These are phyloP conservation scores for Daldinia concentrica DNA, from an alignment of 495 filamentous ascomycete genomes.

Conservation along the genomic window DNA sequence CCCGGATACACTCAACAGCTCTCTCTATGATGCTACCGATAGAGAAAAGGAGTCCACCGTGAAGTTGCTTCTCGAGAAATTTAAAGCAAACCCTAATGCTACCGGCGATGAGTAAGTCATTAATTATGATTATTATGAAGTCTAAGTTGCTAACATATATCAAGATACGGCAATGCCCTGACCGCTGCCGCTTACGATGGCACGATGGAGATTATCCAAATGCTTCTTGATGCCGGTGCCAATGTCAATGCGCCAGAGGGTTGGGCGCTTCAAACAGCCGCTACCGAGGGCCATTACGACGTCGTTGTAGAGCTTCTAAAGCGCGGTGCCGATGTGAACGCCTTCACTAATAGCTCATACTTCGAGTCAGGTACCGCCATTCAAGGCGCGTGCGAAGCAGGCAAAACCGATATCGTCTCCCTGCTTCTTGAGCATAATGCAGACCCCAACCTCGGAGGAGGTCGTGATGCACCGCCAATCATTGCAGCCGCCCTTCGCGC, in stretches of 20 bases:
- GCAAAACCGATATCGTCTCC: slow-evolving; percentile 43
- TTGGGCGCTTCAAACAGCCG: slow-evolving; percentile 47
- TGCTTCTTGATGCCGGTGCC: slow-evolving; percentile 44
- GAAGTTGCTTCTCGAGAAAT: slow-evolving; percentile 41
- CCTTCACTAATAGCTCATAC: slow-evolving; percentile 36
- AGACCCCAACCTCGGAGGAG: slow-evolving; percentile 44
- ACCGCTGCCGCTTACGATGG: slow-evolving; percentile 46
- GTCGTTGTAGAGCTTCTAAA: slow-evolving; percentile 46
- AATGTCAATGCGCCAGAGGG: slow-evolving; percentile 45
- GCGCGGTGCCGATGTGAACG: slow-evolving; percentile 48
- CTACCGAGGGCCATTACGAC: slow-evolving; percentile 46
- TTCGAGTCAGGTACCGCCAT: slow-evolving; percentile 46
- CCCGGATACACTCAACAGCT: slow-evolving; percentile 31
- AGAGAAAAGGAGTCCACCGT: slow-evolving; percentile 46
- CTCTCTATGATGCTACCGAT: slow-evolving; percentile 47
- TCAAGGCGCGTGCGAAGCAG: slow-evolving; percentile 45
- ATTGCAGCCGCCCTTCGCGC: slow-evolving; percentile 40
- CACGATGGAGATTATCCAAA: slow-evolving; percentile 41
- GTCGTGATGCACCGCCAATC: slow-evolving; percentile 43
- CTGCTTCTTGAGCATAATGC: slow-evolving; percentile 47
- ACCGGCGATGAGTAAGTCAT: slow-evolving; percentile 44
- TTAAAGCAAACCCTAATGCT: slow-evolving; percentile 44
- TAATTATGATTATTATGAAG: background rate
- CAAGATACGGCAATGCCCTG: slow-evolving; percentile 46
- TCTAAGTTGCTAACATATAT: slow-evolving; percentile 16